Percentiles rank a stretch among this genome's conserved stretches.
Evolutionary conservation across 139 green algal genomes (phyloP).

Genomic region (Pseudopediastrum boryanum): DNA sequence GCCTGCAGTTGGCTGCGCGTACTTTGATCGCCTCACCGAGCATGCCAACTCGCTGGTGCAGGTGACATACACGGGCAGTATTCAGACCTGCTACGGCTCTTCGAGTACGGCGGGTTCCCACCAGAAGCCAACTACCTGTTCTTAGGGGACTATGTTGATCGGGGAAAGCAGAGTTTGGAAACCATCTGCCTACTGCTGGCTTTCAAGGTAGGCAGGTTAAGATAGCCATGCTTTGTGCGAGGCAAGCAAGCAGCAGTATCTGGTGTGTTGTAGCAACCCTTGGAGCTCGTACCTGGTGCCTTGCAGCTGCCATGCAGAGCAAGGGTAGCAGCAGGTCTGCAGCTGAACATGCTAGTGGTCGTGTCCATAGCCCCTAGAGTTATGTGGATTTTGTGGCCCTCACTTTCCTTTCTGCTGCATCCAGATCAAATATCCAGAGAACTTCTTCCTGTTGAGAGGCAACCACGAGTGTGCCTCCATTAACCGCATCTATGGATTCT

Average conservation of each 20-base stretch:
- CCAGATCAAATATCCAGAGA: slow-evolving; percentile 99
- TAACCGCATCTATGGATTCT: slow-evolving; percentile 99
- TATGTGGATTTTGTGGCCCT: too few species aligned
- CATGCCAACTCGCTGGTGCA: slow-evolving; percentile 34
- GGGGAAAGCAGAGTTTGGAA: slow-evolving; percentile 98
- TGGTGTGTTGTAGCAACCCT: too few species aligned
- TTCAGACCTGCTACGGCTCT: slow-evolving; percentile 95
- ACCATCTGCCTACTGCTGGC: slow-evolving; percentile 98
- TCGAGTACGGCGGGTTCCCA: slow-evolving; percentile 99
- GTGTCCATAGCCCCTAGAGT: too few species aligned
- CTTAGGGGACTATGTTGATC: slow-evolving; percentile 98
- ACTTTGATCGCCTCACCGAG: too few species aligned
- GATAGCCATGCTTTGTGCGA: neutral
- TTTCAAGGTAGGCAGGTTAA: slow-evolving; percentile 86
- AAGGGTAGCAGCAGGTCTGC: too few species aligned
- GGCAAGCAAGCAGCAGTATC: too few species aligned
- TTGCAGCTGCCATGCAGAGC: too few species aligned
- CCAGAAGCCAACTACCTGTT: slow-evolving; percentile 99
- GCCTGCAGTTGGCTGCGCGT: too few species aligned
- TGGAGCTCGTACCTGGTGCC: too few species aligned
- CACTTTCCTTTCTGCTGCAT: too few species aligned
- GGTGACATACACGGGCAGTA: slow-evolving; percentile 99
- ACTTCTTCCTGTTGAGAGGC: slow-evolving; percentile 98
- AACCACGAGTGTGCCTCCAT: slow-evolving; percentile 99
- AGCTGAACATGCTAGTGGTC: too few species aligned